These are phyloP conservation scores for Irineochytrium annulatum DNA, from an alignment of 192 early-diverging fungal species.

Conservation along the genomic window DNA sequence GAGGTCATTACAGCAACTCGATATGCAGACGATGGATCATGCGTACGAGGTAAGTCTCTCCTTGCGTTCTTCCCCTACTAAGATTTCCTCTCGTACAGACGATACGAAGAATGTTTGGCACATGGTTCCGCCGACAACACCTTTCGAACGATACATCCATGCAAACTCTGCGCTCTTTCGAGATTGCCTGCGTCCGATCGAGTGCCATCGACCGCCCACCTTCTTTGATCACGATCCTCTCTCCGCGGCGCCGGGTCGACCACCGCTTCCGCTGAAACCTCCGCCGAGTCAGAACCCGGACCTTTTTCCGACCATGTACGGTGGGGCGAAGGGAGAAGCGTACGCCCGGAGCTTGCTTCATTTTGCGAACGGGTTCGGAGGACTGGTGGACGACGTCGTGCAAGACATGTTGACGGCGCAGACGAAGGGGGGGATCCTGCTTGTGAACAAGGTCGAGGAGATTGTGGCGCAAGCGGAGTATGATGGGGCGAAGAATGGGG, in stretches of 20 bases:
- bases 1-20: background rate
- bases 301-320: slow-evolving; percentile 30
- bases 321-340: slow-evolving; percentile 56
- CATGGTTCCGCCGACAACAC: slow-evolving; percentile 1
- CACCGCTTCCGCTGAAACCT: slow-evolving; percentile 37
- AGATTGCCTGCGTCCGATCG: slow-evolving; percentile 5
- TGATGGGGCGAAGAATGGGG: background rate
- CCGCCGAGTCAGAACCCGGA: background rate
- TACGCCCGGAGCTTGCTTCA: slow-evolving; percentile 52
- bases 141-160: slow-evolving; percentile 38
- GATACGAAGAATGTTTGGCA: background rate
- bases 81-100: background rate
- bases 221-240: slow-evolving; percentile 27
- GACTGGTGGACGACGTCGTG: background rate
- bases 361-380: slow-evolving; percentile 28
- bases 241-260: slow-evolving; percentile 25
- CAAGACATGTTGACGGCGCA: background rate
- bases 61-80: background rate
- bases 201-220: slow-evolving; percentile 3
- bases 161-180: background rate
- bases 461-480: slow-evolving; percentile 1
- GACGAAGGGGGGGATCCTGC: slow-evolving; percentile 9
- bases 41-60: background rate
- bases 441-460: background rate
- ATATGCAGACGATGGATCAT: background rate